Evolutionary conservation across 129 eudicot genomes (phyloP).

Genomic region (Tagetes patula): DNA sequence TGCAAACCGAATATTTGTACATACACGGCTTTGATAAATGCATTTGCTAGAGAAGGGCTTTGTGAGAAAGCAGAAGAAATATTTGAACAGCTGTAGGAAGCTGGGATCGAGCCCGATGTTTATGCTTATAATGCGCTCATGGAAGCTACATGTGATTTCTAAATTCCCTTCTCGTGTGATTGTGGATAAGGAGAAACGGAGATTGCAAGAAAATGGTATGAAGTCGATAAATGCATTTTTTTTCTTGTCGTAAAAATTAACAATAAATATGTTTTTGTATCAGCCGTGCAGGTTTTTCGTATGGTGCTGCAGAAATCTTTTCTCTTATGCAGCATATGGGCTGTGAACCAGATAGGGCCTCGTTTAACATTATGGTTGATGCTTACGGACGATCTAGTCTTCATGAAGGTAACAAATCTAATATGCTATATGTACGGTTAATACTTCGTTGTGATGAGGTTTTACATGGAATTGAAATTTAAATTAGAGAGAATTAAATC

Average conservation of each 20-base stretch:
- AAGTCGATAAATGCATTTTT: not conserved
- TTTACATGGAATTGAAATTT: too few relatives aligned
- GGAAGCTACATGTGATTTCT: constrained; percentile 84
- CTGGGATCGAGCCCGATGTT: constrained; percentile 88
- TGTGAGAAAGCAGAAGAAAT: constrained; percentile 94
- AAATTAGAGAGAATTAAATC: too few relatives aligned
- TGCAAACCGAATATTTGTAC: constrained; percentile 90
- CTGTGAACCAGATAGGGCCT: constrained; percentile 87
- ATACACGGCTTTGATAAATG: constrained; percentile 83
- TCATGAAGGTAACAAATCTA: constrained; percentile 53
- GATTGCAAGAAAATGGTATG: not conserved
- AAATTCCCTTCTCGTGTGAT: not conserved
- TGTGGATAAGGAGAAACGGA: not conserved
- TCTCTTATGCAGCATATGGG: constrained; percentile 95
- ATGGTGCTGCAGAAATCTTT: constrained; percentile 89
- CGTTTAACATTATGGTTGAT: constrained; percentile 89
- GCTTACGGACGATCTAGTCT: constrained; percentile 96
- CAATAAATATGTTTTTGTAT: constrained; percentile 11
- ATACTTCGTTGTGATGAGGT: too few relatives aligned
- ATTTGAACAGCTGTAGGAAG: constrained; percentile 84
- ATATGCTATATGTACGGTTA: too few relatives aligned
- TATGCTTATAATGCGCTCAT: constrained; percentile 92
- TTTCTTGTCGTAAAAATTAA: not conserved
- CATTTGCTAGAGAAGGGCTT: constrained; percentile 88
- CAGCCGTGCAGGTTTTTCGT: constrained; percentile 90